Conservation (phyloP, 768 basidiomycete genomes). For the Rossbeevera mucosa region DNA sequence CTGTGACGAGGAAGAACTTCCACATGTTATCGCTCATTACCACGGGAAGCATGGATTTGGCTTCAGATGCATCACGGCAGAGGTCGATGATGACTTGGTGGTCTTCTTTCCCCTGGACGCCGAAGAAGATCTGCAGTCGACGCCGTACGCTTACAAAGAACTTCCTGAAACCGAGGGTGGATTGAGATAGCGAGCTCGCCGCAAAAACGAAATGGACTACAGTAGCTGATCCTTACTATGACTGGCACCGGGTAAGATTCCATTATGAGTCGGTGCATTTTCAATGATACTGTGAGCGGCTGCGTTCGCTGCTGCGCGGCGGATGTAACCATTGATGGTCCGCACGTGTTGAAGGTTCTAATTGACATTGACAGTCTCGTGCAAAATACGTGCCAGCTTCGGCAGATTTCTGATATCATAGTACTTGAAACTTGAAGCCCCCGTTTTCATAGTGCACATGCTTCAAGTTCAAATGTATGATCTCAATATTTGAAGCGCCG, state of each 20-base stretch:
- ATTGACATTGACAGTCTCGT: no score
- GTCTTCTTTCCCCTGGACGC: neutral
- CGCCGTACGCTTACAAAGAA: neutral
- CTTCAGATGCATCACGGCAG: neutral
- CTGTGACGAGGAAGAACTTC: neutral
- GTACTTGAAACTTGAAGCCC: no score
- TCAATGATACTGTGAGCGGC: neutral
- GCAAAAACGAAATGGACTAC: neutral
- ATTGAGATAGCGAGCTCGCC: neutral
- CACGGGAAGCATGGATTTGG: neutral
- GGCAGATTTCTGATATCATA: no score
- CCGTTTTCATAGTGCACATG: no score
- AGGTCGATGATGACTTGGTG: neutral
- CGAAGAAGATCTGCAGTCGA: neutral
- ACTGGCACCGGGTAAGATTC: neutral
- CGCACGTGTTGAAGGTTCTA: no score
- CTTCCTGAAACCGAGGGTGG: neutral
- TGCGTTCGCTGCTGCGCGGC: neutral
- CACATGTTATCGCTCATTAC: neutral
- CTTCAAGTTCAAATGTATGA: no score
- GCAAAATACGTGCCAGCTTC: no score
- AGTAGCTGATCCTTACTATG: neutral
- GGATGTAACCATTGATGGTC: neutral
- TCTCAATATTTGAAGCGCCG: no score
- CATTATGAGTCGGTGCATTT: neutral